Conservation (phyloP, 306 rosid genomes). For the Rosa chinensis region DNA sequence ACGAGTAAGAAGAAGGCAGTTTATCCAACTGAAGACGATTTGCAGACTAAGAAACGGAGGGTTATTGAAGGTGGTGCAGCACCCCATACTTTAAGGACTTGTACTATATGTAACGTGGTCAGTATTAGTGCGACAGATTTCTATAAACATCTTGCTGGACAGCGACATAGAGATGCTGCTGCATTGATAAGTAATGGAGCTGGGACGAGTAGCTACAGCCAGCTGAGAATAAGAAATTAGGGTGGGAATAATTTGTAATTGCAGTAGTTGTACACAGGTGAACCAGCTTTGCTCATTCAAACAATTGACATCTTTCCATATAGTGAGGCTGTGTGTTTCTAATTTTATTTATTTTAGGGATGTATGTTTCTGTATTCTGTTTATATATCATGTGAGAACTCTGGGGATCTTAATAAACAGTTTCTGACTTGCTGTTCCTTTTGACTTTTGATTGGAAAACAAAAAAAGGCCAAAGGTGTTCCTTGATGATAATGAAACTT, state of each 20-base stretch:
- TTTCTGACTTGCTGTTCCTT: background rate
- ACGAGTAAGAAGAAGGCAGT: constrained; percentile 34
- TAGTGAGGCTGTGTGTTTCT: constrained; percentile 10
- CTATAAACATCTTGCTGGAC: constrained; percentile 46
- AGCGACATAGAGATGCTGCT: constrained; percentile 35
- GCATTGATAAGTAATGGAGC: constrained; percentile 37
- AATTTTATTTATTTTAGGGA: background rate
- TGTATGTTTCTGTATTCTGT: background rate
- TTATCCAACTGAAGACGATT: constrained; percentile 29
- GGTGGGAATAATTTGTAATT: background rate
- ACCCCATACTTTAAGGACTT: constrained; percentile 36
- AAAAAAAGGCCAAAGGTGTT: background rate
- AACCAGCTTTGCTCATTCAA: constrained; percentile 7
- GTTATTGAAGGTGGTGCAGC: constrained; percentile 53
- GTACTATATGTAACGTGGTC: constrained; percentile 45
- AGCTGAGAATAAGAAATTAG: constrained; percentile 2
- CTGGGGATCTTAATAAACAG: background rate
- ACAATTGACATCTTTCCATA: background rate
- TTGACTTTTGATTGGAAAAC: background rate
- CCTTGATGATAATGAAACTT: background rate
- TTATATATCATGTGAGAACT: background rate
- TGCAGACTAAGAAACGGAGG: constrained; percentile 44
- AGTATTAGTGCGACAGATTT: constrained; percentile 46
- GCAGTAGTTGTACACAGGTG: background rate
- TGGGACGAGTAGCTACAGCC: constrained; percentile 16